These are phyloP conservation scores for Sugiyamaella boreocaroliniensis DNA, from an alignment of 805 yeast species.

Conservation along the genomic window DNA sequence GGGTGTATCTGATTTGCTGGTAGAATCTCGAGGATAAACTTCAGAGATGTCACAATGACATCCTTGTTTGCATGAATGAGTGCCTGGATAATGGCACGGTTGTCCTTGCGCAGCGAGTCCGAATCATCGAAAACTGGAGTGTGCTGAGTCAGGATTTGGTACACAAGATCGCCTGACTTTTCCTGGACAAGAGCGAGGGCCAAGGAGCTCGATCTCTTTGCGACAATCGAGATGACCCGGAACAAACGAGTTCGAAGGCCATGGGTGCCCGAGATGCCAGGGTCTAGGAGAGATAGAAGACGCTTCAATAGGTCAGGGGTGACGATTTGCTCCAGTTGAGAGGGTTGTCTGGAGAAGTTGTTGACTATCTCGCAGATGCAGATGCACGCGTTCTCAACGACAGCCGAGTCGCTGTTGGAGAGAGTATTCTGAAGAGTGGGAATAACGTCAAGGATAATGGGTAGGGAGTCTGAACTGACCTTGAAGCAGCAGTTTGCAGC, in stretches of 20 bases:
- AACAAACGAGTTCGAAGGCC: slow-evolving; percentile 7
- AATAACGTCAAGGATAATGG: slow-evolving; percentile 49
- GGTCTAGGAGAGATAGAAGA: slow-evolving; percentile 17
- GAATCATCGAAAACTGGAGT: slow-evolving; percentile 28
- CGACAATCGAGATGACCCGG: slow-evolving; percentile 34
- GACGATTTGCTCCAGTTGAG: slow-evolving; percentile 40
- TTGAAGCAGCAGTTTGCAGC: slow-evolving; percentile 20
- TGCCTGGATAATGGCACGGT: slow-evolving; percentile 51
- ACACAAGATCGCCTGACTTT: slow-evolving; percentile 42
- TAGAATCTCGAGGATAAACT: slow-evolving; percentile 49
- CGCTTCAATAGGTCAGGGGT: slow-evolving; percentile 15
- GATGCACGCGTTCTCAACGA: slow-evolving; percentile 59
- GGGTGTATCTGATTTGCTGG: slow-evolving; percentile 35
- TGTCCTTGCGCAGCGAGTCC: slow-evolving; percentile 22
- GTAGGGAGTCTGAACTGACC: slow-evolving; percentile 11
- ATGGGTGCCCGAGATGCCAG: slow-evolving; percentile 10
- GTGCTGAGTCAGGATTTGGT: slow-evolving; percentile 46
- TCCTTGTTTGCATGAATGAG: slow-evolving; percentile 69
- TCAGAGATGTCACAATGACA: slow-evolving; percentile 47
- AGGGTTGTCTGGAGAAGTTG: slow-evolving; percentile 42
- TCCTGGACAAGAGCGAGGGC: slow-evolving; percentile 38
- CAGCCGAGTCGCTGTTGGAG: slow-evolving; percentile 50
- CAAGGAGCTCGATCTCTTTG: slow-evolving; percentile 38
- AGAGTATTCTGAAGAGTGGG: slow-evolving; percentile 47
- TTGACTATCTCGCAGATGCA: slow-evolving; percentile 53